Conservation (phyloP, 306 rosid genomes). For the Trifolium pratense region DNA sequence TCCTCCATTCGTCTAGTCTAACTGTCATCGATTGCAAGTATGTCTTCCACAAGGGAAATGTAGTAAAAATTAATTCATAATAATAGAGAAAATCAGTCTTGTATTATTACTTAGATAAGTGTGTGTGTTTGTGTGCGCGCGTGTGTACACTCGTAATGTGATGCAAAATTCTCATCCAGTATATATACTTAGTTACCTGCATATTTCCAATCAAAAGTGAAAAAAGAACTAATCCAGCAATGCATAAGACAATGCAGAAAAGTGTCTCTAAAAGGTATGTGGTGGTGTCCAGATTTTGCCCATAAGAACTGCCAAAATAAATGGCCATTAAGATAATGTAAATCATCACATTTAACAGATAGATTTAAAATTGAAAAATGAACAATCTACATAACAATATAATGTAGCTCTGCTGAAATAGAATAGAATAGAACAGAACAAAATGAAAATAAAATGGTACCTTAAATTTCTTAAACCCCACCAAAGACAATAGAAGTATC, state of each 20-base stretch:
- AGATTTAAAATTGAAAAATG: conserved; percentile 1
- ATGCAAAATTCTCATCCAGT: neutral
- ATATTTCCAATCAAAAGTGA: conserved; percentile 87
- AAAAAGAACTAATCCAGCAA: conserved; percentile 69
- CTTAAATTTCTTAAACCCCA: conserved; percentile 75
- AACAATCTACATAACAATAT: neutral
- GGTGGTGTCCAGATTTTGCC: conserved; percentile 77
- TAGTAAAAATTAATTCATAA: neutral
- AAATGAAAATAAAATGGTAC: conserved; percentile 38
- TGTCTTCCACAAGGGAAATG: conserved; percentile 52
- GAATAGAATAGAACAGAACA: neutral
- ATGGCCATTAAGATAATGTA: neutral
- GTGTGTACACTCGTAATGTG: neutral
- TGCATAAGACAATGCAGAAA: conserved; percentile 68
- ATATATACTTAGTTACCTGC: conserved; percentile 61
- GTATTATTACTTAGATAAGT: neutral
- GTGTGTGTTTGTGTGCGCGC: neutral
- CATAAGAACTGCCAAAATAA: conserved; percentile 65
- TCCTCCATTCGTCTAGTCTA: conserved; percentile 90
- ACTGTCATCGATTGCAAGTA: conserved; percentile 78
- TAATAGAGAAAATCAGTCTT: neutral
- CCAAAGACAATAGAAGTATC: conserved; percentile 66
- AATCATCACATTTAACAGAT: neutral
- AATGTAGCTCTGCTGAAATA: neutral
- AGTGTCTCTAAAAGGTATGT: conserved; percentile 67